Evolutionary conservation across 164 flowering plant genomes (phyloP).

Genomic region (Vitis rupestris): DNA sequence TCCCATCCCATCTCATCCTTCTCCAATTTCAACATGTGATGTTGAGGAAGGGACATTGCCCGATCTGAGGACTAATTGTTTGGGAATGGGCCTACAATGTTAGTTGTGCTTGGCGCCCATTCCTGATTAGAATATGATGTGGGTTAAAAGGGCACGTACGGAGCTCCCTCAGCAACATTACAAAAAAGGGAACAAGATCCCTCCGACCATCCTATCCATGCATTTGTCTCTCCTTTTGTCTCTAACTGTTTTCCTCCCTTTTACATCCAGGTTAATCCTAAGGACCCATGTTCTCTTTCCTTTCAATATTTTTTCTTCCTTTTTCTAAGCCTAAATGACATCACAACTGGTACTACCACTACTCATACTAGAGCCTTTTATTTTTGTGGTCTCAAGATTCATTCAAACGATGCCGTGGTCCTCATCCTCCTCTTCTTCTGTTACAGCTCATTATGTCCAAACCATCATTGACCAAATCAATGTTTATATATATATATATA

Average conservation of each 20-base stretch:
- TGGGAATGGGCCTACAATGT: slow-evolving; percentile 27
- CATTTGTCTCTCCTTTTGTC: slow-evolving; percentile 38
- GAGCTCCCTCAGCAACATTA: slow-evolving; percentile 7
- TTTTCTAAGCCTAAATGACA: not conserved
- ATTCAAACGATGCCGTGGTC: slow-evolving; percentile 19
- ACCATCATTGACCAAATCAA: slow-evolving; percentile 15
- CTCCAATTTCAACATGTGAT: not conserved
- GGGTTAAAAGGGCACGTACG: slow-evolving; percentile 19
- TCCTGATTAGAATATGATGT: not conserved
- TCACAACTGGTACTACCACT: too few species aligned
- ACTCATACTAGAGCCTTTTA: too few species aligned
- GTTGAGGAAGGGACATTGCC: slow-evolving; percentile 11
- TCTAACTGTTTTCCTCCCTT: slow-evolving; percentile 20
- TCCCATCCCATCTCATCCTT: not conserved
- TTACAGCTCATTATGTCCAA: not conserved
- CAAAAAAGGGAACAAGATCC: slow-evolving; percentile 32
- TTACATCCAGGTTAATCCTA: not conserved
- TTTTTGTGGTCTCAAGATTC: too few species aligned
- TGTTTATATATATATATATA: not conserved
- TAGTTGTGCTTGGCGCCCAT: slow-evolving; percentile 19
- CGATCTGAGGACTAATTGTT: slow-evolving; percentile 20
- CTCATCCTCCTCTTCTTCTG: slow-evolving; percentile 1
- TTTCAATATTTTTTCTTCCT: not conserved
- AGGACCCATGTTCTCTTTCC: too few species aligned
- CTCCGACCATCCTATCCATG: slow-evolving; percentile 16